These are phyloP conservation scores for Zarea fungicola DNA, from an alignment of 2,329 filamentous ascomycete genomes.

Conservation along the genomic window DNA sequence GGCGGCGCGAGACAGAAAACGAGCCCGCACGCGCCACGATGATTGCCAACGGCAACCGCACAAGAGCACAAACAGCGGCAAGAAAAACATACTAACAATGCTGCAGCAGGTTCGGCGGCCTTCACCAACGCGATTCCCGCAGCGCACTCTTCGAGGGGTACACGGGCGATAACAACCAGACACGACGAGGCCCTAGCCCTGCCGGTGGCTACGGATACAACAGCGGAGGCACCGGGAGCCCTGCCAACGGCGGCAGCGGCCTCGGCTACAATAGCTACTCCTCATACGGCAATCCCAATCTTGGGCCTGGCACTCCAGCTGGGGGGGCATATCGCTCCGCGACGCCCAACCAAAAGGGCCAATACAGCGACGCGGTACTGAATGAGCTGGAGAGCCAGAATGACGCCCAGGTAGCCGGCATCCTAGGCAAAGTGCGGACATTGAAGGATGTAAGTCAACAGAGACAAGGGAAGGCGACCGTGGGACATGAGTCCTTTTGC, in stretches of 20 bases:
- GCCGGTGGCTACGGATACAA: constrained; percentile 37
- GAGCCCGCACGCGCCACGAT: too few relatives aligned
- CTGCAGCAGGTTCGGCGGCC: constrained; percentile 55
- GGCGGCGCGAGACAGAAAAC: too few relatives aligned
- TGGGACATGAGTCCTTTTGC: not conserved
- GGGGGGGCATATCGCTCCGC: constrained; percentile 49
- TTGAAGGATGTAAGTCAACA: constrained; percentile 80
- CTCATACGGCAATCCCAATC: constrained; percentile 5
- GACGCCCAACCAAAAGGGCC: constrained; percentile 73
- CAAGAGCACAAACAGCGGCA: too few relatives aligned
- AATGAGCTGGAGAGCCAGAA: constrained; percentile 96
- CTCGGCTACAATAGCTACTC: constrained; percentile 8
- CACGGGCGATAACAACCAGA: constrained; percentile 44
- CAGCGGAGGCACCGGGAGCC: constrained; percentile 1
- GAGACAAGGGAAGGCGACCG: not conserved
- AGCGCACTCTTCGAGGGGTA: constrained; percentile 74
- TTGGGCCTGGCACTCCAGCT: constrained; percentile 9
- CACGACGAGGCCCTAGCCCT: constrained; percentile 32
- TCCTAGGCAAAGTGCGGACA: constrained; percentile 82
- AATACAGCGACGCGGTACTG: constrained; percentile 88
- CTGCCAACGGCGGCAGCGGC: constrained; percentile 16
- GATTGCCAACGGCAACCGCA: too few relatives aligned
- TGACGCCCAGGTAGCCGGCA: constrained; percentile 82
- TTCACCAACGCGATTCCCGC: constrained; percentile 69
- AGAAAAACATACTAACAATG: not conserved